A percentile compares a stretch with the other conserved stretches of the same genome.
Conservation (phyloP, 257 asterid species). For the Salvia splendens region DNA sequence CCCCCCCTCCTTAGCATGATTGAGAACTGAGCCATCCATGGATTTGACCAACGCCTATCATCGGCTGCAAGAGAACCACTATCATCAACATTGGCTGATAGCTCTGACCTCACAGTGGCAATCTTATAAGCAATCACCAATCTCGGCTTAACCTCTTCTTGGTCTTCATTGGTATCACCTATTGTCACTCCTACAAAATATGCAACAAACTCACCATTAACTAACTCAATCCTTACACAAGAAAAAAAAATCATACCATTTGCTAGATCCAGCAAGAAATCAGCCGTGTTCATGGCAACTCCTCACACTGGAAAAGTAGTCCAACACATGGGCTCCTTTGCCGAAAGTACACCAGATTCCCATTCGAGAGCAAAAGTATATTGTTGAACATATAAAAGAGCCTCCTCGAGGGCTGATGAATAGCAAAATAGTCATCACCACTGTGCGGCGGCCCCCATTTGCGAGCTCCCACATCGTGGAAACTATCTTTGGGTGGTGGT, state of each 20-base stretch:
- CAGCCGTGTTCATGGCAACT: constrained; percentile 80
- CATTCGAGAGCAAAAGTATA: constrained; percentile 66
- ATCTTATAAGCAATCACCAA: constrained; percentile 48
- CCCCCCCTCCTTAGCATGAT: constrained; percentile 61
- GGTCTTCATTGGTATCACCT: constrained; percentile 51
- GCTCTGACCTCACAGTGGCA: constrained; percentile 38
- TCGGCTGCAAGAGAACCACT: background rate
- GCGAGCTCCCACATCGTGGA: constrained; percentile 63
- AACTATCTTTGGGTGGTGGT: constrained; percentile 75
- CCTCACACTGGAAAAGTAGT: constrained; percentile 45
- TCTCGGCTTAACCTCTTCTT: constrained; percentile 44
- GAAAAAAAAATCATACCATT: constrained; percentile 48
- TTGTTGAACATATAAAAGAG: constrained; percentile 74
- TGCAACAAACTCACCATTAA: too few species aligned
- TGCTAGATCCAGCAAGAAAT: constrained; percentile 80
- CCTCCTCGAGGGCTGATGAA: constrained; percentile 88
- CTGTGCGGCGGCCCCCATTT: constrained; percentile 57
- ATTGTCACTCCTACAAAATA: constrained; percentile 47
- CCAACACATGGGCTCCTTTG: constrained; percentile 50
- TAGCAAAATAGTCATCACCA: constrained; percentile 77
- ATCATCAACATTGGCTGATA: background rate
- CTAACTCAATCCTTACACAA: too few species aligned
- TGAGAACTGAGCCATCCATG: constrained; percentile 71
- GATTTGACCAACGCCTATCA: constrained; percentile 50
- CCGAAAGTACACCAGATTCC: constrained; percentile 68